Evolutionary conservation across 1,139 yeast genomes (phyloP), one percentile per base, ranked within the genome.

Genomic region (Hansenula anomala): DNA sequence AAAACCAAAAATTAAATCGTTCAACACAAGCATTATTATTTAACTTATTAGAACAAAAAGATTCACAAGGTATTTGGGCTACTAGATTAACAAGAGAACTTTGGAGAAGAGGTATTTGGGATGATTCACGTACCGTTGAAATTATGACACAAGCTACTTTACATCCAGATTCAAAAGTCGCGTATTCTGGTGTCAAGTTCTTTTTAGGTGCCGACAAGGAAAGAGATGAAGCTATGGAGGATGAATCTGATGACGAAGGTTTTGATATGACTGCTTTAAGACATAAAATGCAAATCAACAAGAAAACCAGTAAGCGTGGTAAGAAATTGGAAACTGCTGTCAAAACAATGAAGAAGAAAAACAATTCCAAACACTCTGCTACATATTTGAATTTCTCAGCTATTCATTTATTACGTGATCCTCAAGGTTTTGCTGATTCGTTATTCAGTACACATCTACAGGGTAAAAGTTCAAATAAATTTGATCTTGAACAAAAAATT

Each of bases 71-170:
- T 30, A 66, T 92, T 24, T 92, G 98, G 97, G 97, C 98, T 5
- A 86, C 97, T 10, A 89, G 88, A 56, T 69, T 92, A 40, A 89
- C 97, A 9, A 75, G 97, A 59, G 97, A 92, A 61, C 71, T 92
- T 40, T 92, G 99, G 99, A 76, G 95, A 66, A 74, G 97, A 58
- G 96, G 96, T 56, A 84, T 92, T 44, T 92, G 99, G 99, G 97
- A 89, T 60, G 99, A 92, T 62, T 76, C 96, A 1, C 72, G 97
- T 52, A 84, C 97, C 0, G 96, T 92, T 19, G 98, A 92, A 62
- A 79, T 92, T 54, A 90, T 94, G 97, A 84, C 95, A 3, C 95
- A 88, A 55, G 97, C 97, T 1, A 89, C 97, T 2, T 63, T 86
- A 44, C 96, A 89, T 57, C 79, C 85, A 11, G 95, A 90, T 52